phyloP scores from a whole-genome alignment of 2,329 filamentous ascomycete species.

The Epichloe elymi region DNA sequence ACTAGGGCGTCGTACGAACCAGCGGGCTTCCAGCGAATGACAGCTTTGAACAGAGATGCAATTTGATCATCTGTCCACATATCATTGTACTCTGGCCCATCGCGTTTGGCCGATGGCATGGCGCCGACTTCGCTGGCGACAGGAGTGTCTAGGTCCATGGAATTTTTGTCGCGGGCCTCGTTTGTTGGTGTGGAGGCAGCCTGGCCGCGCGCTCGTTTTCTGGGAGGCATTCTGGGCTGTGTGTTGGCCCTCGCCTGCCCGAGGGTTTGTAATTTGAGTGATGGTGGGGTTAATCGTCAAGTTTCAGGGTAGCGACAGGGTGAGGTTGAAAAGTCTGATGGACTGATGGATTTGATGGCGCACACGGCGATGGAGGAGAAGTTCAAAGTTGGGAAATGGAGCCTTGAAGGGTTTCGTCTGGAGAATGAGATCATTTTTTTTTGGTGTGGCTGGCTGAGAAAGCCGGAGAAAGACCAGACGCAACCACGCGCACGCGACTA shows the following conservation, averaged over 20 bases:
- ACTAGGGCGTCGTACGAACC: conserved; percentile 35
- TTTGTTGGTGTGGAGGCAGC: conserved; percentile 45
- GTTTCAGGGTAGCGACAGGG: not conserved
- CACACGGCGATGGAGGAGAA: not conserved
- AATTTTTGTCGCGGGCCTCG: conserved; percentile 41
- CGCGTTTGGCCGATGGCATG: conserved; percentile 11
- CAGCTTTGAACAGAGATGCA: conserved; percentile 79
- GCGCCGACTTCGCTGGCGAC: conserved; percentile 36
- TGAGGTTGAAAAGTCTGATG: not conserved
- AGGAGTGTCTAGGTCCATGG: conserved; percentile 46
- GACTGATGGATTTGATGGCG: not conserved
- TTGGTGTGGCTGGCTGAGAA: not conserved
- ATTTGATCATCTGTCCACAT: conserved; percentile 95
- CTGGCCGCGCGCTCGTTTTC: conserved; percentile 49
- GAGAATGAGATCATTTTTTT: too few species aligned
- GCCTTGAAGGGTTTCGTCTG: not conserved
- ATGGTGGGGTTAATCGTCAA: not conserved
- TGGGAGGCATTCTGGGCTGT: conserved; percentile 47
- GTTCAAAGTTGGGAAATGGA: not conserved
- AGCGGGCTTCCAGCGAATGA: conserved; percentile 93
- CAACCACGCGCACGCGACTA: too few species aligned
- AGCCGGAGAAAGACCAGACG: too few species aligned
- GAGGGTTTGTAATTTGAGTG: not conserved
- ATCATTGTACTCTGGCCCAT: conserved; percentile 34
- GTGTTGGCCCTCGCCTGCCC: not conserved